Percentiles rank a stretch among this genome's conserved stretches.
These are phyloP conservation scores for Pachysandra terminalis DNA, from an alignment of 164 flowering plant genomes.

Conservation along the genomic window DNA sequence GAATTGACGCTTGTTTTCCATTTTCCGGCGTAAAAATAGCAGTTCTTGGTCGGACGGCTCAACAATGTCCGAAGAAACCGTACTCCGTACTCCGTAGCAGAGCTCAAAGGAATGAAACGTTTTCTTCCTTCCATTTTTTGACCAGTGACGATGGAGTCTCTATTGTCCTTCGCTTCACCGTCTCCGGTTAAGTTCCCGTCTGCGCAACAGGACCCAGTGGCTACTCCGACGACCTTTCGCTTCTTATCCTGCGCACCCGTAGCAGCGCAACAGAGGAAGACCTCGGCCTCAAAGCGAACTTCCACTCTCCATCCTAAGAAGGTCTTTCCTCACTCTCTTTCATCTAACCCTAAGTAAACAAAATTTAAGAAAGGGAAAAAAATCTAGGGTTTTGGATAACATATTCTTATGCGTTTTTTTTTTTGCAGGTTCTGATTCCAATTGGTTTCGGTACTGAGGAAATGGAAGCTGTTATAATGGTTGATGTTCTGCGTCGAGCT, in stretches of 20 bases:
- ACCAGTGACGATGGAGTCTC: conserved; percentile 29
- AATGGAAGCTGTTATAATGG: conserved; percentile 79
- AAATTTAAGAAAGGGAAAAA: neutral
- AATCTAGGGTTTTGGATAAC: neutral
- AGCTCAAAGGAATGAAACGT: neutral
- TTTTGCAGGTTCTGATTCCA: conserved; percentile 78
- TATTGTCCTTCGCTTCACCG: conserved; percentile 15
- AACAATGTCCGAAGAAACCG: neutral
- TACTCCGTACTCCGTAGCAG: too few species aligned
- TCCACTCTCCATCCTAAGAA: conserved; percentile 22
- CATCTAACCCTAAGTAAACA: conserved; percentile 3
- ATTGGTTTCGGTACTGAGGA: conserved; percentile 86
- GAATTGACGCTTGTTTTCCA: too few species aligned
- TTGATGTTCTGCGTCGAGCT: conserved; percentile 77
- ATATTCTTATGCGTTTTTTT: neutral
- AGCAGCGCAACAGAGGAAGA: conserved; percentile 17
- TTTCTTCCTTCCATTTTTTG: neutral
- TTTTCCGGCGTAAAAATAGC: neutral
- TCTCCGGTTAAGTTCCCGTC: neutral
- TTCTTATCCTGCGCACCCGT: conserved; percentile 16
- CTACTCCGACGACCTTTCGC: conserved; percentile 9
- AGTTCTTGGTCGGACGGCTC: neutral
- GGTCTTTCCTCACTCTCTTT: conserved; percentile 25
- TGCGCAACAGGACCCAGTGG: conserved; percentile 1
- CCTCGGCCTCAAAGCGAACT: conserved; percentile 21